Evolutionary conservation across 345 rosid genomes (phyloP), one percentile per base, ranked within the genome.

Genomic region (Pseudoturritis turrita): DNA sequence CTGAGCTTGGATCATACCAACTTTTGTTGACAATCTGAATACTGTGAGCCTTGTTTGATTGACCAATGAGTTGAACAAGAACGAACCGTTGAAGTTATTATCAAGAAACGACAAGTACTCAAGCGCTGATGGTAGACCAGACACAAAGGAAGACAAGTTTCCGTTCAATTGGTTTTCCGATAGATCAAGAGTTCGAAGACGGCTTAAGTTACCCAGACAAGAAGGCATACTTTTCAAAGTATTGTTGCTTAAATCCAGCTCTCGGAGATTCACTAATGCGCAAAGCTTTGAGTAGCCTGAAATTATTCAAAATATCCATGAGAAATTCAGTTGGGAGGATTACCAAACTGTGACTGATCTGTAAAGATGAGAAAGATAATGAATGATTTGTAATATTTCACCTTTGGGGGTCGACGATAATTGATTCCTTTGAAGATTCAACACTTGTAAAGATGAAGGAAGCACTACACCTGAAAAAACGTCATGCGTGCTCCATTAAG

Each of bases 161-260:
- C 78, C 78, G 1, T 33, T 59, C 28, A 75, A 40, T 7, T 53
- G 50, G 62, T 75, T 75, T 22, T 22, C n/a, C 2, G 78, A 68
- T 23, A 75, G 72, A 75, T 75, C 78, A 39, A 75, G 46, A 22
- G 62, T 62, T 41, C 69, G 62, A 52, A 75, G 78, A 55, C 2
- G 21, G 0, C 50, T 59, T 54, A 75, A 60, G 62, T 43, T 68
- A 11, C 35, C 15, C 0, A 75, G 9, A 31, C 78, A 75, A 3
- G 25, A 6, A 59, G 78, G 78, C 1, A 75, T 37, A 22, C 14
- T 22, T 18, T 23, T 40, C n/a, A 75, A 52, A 17, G 68, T 37
- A 68, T 75, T 75, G 25, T 21, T 2, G 22, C 78, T 68, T 15
- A 75, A 21, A 75, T 68, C 74, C 56, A 75, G 45, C 62, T 74